Evolutionary conservation across 148 eudicot genomes (phyloP), one percentile per base, ranked within the genome.

Genomic region (Bassia scoparia): DNA sequence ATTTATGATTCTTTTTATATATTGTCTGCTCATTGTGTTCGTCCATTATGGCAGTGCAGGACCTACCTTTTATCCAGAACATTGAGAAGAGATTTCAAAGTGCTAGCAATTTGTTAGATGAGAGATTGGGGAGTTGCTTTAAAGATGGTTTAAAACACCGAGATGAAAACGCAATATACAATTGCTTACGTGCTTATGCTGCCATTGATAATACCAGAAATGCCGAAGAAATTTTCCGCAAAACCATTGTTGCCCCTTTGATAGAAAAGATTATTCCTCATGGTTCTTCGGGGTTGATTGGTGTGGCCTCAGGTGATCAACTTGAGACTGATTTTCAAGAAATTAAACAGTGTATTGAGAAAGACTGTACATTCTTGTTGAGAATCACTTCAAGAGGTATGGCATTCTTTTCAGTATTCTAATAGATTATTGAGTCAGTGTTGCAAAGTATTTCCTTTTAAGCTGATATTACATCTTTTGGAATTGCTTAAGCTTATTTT

Each of bases 151-250:
- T 95, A 66, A 88, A 86, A 81, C 93, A 95, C 80, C 83, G 80
- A 69, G 99, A 95, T 85, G 92, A 78, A 66, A 92, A 83, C 86
- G 96, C 87, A 43, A 87, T 95, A 73, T 95, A 92, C 82, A 95
- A 95, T 75, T 95, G 99, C 68, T 77, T 95, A 70, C 97, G 99
- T 78, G 99, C 99, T 76, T 95, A 91, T 88, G 97, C 99, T 67
- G 93, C 99, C 59, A 88, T 92, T 69, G 99, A 95, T 75, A 90
- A 89, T 76, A 90, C 97, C 69, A 79, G 75, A 38, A 90, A 77
- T 83, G 96, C 97, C 14, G 99, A 95, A 86, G 99, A 92, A 74
- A 92, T 87, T 61, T 95, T 90, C 69, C 92, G 97, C 38, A 84
- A 89, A 13, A 95, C 87, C 48, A 74, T 90, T 70, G 96, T 92